These are phyloP conservation scores for Cytospora mali DNA, from an alignment of 2,329 filamentous ascomycete genomes.

Conservation along the genomic window DNA sequence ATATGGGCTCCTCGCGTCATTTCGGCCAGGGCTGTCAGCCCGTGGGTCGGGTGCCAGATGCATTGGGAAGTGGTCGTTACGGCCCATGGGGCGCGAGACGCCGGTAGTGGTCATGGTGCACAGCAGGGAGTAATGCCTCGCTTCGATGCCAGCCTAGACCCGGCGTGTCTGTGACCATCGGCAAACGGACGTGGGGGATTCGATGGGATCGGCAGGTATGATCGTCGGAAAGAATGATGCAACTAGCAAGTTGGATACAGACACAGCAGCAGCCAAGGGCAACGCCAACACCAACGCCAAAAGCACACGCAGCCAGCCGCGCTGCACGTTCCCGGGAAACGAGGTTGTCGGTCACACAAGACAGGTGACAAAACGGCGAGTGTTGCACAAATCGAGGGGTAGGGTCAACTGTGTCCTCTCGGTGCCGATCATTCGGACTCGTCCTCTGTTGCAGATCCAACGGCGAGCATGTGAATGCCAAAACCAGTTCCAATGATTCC, in stretches of 20 bases:
- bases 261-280: constrained; percentile 16
- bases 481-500: background rate
- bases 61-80: constrained; percentile 17
- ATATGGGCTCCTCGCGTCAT: constrained; percentile 24
- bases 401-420: constrained; percentile 21
- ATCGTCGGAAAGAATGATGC: constrained; percentile 20
- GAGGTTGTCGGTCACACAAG: constrained; percentile 19
- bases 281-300: constrained; percentile 1
- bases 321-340: constrained; percentile 23
- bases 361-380: constrained; percentile 17
- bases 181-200: constrained; percentile 20
- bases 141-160: constrained; percentile 29
- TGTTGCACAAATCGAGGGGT: constrained; percentile 26
- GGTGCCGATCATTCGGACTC: constrained; percentile 20
- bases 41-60: constrained; percentile 21
- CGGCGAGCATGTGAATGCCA: constrained; percentile 20
- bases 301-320: constrained; percentile 27
- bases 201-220: constrained; percentile 19
- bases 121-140: constrained; percentile 27
- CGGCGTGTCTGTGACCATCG: constrained; percentile 28
- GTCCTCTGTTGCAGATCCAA: constrained; percentile 25
- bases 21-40: constrained; percentile 21
- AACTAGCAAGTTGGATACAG: constrained; percentile 8
- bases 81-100: constrained; percentile 24
- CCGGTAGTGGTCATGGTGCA: constrained; percentile 28